Conservation (phyloP, 768 basidiomycete species). For the Podaxis sp. region DNA sequence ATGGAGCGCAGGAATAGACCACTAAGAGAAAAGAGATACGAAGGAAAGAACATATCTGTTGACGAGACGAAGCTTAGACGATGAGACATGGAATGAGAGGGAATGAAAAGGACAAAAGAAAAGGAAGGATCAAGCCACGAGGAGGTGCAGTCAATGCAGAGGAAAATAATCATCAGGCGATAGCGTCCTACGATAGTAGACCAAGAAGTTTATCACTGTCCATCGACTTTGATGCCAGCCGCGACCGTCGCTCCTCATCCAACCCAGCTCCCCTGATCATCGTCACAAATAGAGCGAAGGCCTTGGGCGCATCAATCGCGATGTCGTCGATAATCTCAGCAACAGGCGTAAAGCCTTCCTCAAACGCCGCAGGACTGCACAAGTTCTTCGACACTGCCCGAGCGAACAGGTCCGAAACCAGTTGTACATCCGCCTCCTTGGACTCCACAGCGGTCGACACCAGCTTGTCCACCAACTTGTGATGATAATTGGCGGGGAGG, state of each 20-base stretch:
- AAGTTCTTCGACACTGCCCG: constrained; percentile 59
- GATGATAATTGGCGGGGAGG: constrained; percentile 65
- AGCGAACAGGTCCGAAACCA: constrained; percentile 76
- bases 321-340: constrained; percentile 86
- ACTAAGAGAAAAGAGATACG: not conserved
- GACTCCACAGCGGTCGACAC: constrained; percentile 73
- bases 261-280: constrained; percentile 75
- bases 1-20: too few relatives aligned
- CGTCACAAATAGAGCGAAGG: constrained; percentile 70
- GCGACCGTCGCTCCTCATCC: constrained; percentile 56
- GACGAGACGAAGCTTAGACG: constrained; percentile 2
- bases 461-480: constrained; percentile 71
- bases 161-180: constrained; percentile 12
- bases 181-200: constrained; percentile 49
- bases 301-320: constrained; percentile 87
- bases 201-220: constrained; percentile 59
- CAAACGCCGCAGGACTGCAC: constrained; percentile 60
- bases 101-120: constrained; percentile 16
- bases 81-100: not conserved
- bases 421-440: constrained; percentile 76
- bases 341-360: constrained; percentile 68
- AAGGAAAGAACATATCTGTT: not conserved
- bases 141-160: constrained; percentile 12
- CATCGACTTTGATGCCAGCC: constrained; percentile 60
- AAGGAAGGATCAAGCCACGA: constrained; percentile 15